These are phyloP conservation scores for Mycena metata DNA, from an alignment of 768 basidiomycete genomes.

Conservation along the genomic window DNA sequence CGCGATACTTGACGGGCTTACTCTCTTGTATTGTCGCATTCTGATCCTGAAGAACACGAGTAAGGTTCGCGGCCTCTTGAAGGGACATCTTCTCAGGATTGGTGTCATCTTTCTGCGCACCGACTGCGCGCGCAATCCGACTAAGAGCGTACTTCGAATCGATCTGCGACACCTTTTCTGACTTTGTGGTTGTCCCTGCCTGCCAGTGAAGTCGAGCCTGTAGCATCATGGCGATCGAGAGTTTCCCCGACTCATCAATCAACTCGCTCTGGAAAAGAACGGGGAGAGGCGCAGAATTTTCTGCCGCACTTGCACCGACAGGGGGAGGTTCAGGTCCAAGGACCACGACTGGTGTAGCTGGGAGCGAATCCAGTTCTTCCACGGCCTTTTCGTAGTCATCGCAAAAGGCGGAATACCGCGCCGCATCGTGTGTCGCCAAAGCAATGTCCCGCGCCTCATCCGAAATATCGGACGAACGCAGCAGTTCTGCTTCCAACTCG, in stretches of 20 bases:
- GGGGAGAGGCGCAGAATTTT: too few species aligned
- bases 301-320: too few species aligned
- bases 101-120: background rate
- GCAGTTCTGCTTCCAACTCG: background rate
- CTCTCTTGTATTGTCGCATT: conserved; percentile 14
- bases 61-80: conserved; percentile 32
- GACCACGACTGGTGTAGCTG: background rate
- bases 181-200: conserved; percentile 18
- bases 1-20: conserved; percentile 11
- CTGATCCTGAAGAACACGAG: conserved; percentile 27
- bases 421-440: conserved; percentile 19
- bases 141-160: conserved; percentile 23
- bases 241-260: conserved; percentile 1
- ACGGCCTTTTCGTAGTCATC: conserved; percentile 19
- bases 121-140: background rate
- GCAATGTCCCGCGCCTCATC: background rate
- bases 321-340: background rate
- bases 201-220: conserved; percentile 18
- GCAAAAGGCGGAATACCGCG: conserved; percentile 29
- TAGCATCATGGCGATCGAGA: conserved; percentile 16
- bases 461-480: background rate
- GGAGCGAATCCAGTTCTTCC: background rate
- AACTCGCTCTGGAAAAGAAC: conserved; percentile 5
- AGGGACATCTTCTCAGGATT: conserved; percentile 25
- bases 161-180: conserved; percentile 12